These are phyloP conservation scores for Acer campestre DNA, from an alignment of 345 rosid genomes.

Conservation along the genomic window DNA sequence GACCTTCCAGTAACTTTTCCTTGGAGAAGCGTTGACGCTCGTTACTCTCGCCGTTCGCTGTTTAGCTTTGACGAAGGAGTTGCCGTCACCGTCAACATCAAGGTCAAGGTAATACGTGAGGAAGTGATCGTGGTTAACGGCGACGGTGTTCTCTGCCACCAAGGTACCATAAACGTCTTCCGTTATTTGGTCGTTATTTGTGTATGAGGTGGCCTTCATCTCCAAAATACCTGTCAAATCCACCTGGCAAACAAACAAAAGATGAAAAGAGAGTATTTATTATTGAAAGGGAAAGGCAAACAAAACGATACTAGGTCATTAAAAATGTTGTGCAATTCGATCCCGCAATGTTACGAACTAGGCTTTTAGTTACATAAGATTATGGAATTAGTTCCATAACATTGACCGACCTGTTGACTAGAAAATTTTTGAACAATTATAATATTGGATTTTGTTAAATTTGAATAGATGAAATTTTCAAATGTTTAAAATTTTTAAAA, in stretches of 20 bases:
- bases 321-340: no score
- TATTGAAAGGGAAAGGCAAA: no score
- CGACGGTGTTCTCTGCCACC: slow-evolving; percentile 68
- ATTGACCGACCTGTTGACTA: no score
- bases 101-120: slow-evolving; percentile 78
- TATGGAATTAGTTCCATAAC: no score
- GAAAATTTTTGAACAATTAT: not conserved
- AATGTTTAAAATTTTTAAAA: no score
- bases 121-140: slow-evolving; percentile 76
- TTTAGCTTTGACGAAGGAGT: slow-evolving; percentile 73
- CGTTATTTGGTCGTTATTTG: slow-evolving; percentile 45
- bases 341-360: no score
- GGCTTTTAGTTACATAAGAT: no score
- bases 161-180: slow-evolving; percentile 53
- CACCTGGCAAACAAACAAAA: slow-evolving; percentile 40
- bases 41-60: slow-evolving; percentile 39
- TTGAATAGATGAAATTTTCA: no score
- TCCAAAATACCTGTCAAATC: slow-evolving; percentile 63
- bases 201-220: slow-evolving; percentile 56
- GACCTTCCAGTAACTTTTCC: slow-evolving; percentile 77
- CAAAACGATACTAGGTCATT: no score
- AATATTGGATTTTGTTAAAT: no score
- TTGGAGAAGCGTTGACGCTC: slow-evolving; percentile 34
- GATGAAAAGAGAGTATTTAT: not conserved
- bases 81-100: slow-evolving; percentile 64